These are phyloP conservation scores for Brassica juncea DNA, from an alignment of 345 rosid genomes.

Conservation along the genomic window DNA sequence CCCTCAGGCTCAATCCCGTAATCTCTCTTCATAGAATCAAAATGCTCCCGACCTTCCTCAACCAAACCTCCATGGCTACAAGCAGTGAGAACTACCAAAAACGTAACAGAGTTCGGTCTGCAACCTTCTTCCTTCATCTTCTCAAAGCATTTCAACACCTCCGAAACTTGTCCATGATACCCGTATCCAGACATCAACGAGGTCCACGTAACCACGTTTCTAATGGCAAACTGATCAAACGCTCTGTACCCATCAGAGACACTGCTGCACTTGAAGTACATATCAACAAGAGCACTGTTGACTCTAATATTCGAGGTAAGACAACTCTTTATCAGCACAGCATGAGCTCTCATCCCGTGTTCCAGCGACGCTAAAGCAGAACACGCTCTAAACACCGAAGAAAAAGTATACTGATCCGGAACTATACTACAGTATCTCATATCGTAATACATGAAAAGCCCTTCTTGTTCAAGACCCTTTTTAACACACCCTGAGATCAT, in stretches of 20 bases:
- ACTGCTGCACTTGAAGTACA: slow-evolving; percentile 44
- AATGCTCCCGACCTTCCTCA: slow-evolving; percentile 54
- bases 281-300: slow-evolving; percentile 65
- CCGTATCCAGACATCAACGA: slow-evolving; percentile 68
- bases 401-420: slow-evolving; percentile 45
- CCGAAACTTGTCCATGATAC: slow-evolving; percentile 43
- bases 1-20: slow-evolving; percentile 62
- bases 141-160: slow-evolving; percentile 59
- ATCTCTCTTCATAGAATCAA: slow-evolving; percentile 55
- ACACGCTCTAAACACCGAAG: slow-evolving; percentile 15
- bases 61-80: slow-evolving; percentile 77
- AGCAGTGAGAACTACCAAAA: slow-evolving; percentile 69
- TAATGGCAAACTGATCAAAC: slow-evolving; percentile 31
- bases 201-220: slow-evolving; percentile 63
- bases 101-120: slow-evolving; percentile 64
- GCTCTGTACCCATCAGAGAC: not conserved
- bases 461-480: slow-evolving; percentile 49
- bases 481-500: slow-evolving; percentile 64
- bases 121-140: slow-evolving; percentile 62
- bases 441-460: slow-evolving; percentile 49
- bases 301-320: slow-evolving; percentile 56
- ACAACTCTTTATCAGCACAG: slow-evolving; percentile 52
- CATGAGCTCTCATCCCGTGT: slow-evolving; percentile 63
- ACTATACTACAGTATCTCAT: slow-evolving; percentile 50
- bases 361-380: slow-evolving; percentile 42